Percentiles rank a stretch among this genome's conserved stretches.
Conservation (phyloP, 305 asterid genomes). For the Solanum hybrid region DNA sequence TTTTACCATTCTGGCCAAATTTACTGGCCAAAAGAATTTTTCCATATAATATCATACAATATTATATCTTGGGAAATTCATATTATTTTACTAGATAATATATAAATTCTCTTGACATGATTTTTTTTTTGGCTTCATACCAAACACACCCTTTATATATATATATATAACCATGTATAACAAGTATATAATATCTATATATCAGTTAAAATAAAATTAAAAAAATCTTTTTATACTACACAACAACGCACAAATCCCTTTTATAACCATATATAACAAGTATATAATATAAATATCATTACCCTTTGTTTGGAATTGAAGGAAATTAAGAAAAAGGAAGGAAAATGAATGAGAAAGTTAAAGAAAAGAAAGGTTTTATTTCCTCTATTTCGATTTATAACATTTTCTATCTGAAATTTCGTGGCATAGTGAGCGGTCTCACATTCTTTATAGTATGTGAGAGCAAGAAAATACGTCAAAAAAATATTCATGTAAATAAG, state of each 20-base stretch:
- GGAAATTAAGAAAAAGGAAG: not conserved
- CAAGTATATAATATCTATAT: no score
- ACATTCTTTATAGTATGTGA: no score
- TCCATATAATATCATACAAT: not conserved
- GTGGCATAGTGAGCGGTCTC: no score
- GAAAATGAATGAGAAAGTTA: not conserved
- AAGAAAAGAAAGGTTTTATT: not conserved
- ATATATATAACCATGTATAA: no score
- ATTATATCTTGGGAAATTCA: not conserved
- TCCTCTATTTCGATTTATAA: not conserved
- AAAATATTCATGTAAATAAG: not conserved
- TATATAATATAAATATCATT: no score
- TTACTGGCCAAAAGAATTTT: no score
- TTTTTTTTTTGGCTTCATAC: not conserved
- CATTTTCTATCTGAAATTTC: no score
- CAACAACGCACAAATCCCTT: not conserved
- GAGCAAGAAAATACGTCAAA: no score
- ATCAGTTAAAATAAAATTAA: not conserved
- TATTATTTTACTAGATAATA: not conserved
- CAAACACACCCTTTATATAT: not conserved
- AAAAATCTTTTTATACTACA: no score
- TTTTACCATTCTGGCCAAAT: no score
- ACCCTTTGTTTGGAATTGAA: not conserved
- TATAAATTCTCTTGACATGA: not conserved
- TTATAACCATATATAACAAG: no score